Percentiles rank a stretch among this genome's conserved stretches.
These are phyloP conservation scores for Grosmannia penicillata DNA, from an alignment of 2,329 filamentous ascomycete genomes.

Conservation along the genomic window DNA sequence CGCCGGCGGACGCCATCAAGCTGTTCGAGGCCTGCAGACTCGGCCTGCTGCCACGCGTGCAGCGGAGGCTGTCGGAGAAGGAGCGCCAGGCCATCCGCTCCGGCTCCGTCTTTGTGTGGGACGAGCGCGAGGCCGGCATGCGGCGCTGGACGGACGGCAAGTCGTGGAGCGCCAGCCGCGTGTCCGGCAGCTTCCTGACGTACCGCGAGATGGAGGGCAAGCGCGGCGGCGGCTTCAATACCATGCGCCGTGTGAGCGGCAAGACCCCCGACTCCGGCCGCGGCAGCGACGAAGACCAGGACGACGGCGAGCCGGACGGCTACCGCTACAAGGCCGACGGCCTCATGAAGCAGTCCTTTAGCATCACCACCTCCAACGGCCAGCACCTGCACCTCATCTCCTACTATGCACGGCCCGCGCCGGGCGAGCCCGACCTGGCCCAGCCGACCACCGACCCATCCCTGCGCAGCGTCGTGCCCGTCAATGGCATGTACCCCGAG, in stretches of 20 bases:
- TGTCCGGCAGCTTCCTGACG: constrained; percentile 92
- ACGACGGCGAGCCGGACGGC: constrained; percentile 73
- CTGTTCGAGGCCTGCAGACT: constrained; percentile 94
- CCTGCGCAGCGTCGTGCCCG: constrained; percentile 68
- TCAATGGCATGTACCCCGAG: constrained; percentile 95
- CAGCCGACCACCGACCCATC: constrained; percentile 71
- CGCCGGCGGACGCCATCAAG: constrained; percentile 92
- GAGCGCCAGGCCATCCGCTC: constrained; percentile 92
- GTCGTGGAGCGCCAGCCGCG: constrained; percentile 94
- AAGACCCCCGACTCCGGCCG: constrained; percentile 75
- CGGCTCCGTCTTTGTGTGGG: constrained; percentile 98
- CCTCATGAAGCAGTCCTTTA: constrained; percentile 99
- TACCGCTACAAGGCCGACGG: constrained; percentile 94
- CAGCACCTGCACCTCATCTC: constrained; percentile 96
- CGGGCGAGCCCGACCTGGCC: constrained; percentile 55
- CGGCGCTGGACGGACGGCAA: constrained; percentile 97
- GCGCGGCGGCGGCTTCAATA: constrained; percentile 61
- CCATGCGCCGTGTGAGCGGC: constrained; percentile 40
- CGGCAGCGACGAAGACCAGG: constrained; percentile 72
- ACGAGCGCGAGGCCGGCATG: constrained; percentile 97
- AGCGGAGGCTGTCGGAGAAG: constrained; percentile 87
- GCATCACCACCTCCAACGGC: constrained; percentile 78
- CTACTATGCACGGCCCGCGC: constrained; percentile 76
- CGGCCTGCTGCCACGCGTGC: constrained; percentile 78
- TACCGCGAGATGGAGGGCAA: constrained; percentile 99